These are phyloP conservation scores for Penicillium sclerotiorum DNA, from an alignment of 2,329 filamentous ascomycete species.

Conservation along the genomic window DNA sequence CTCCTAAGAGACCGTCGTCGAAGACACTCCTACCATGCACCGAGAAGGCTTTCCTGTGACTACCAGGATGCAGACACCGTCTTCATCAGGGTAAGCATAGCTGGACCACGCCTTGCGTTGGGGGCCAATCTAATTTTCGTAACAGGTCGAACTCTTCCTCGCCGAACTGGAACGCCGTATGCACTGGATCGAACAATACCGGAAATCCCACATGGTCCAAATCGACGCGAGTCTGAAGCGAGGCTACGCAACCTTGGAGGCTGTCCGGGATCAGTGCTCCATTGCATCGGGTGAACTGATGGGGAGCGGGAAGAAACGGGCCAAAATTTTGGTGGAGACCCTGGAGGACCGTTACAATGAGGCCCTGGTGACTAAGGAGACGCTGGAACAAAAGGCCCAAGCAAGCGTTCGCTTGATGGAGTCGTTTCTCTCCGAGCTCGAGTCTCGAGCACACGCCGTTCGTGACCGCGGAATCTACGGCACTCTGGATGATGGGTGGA, in stretches of 20 bases:
- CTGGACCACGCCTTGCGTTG: too few species aligned
- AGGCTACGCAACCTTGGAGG: constrained; percentile 82
- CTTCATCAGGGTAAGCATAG: constrained; percentile 47
- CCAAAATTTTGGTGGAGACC: constrained; percentile 89
- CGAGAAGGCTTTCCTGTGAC: constrained; percentile 46
- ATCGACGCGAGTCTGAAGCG: constrained; percentile 82
- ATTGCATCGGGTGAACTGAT: constrained; percentile 88
- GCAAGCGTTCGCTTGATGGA: constrained; percentile 87
- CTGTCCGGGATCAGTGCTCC: constrained; percentile 84
- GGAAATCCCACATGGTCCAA: constrained; percentile 76
- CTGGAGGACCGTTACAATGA: constrained; percentile 86
- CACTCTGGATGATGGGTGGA: constrained; percentile 76
- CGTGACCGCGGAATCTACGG: constrained; percentile 75
- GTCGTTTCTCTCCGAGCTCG: constrained; percentile 80
- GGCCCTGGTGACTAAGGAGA: constrained; percentile 79
- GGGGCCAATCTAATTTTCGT: too few species aligned
- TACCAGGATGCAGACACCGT: constrained; percentile 48
- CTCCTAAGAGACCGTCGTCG: constrained; percentile 44
- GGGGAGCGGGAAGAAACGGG: constrained; percentile 78
- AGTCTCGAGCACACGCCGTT: constrained; percentile 77
- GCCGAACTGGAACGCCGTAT: constrained; percentile 83
- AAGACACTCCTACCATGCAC: constrained; percentile 49
- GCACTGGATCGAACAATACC: constrained; percentile 85
- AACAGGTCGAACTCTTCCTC: constrained; percentile 57
- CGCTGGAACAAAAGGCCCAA: constrained; percentile 86